These are phyloP conservation scores for Mucor sp. DNA, from an alignment of 371 early-diverging fungal genomes.

Conservation along the genomic window DNA sequence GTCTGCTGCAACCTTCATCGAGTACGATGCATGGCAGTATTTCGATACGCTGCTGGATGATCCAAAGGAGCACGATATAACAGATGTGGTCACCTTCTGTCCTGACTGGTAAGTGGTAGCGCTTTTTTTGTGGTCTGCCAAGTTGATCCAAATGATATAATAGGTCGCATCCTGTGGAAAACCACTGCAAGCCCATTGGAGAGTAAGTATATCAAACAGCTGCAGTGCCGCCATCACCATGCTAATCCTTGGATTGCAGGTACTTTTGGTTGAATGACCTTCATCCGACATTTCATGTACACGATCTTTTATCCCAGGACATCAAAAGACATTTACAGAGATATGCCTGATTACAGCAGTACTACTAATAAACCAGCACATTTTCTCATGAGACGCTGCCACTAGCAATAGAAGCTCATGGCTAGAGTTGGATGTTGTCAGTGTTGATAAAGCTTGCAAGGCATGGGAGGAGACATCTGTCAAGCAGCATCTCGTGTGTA, in stretches of 20 bases:
- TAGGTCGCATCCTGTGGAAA: conserved; percentile 26
- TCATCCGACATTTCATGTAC: conserved; percentile 43
- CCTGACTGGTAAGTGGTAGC: conserved; percentile 27
- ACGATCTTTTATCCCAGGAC: conserved; percentile 30
- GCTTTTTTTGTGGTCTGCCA: too few species aligned
- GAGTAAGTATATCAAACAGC: conserved; percentile 16
- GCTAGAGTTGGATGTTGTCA: too few species aligned
- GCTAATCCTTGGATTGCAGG: conserved; percentile 12
- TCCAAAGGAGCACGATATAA: conserved; percentile 21
- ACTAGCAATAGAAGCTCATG: too few species aligned
- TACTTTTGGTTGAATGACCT: conserved; percentile 47
- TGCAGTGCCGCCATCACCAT: not conserved
- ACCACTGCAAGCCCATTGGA: conserved; percentile 17
- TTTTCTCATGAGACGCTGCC: too few species aligned
- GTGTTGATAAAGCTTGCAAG: too few species aligned
- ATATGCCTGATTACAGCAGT: not conserved
- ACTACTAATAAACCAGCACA: not conserved
- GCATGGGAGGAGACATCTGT: too few species aligned
- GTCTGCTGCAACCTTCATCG: conserved; percentile 5
- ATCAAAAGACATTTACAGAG: conserved; percentile 3
- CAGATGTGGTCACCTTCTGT: conserved; percentile 25
- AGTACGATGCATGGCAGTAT: conserved; percentile 32
- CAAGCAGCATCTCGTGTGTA: too few species aligned
- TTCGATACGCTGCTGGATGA: conserved; percentile 32
- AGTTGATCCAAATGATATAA: not conserved